phyloP scores from a whole-genome alignment of 352 stramenopile genomes.

The Phytophthora meadii region DNA sequence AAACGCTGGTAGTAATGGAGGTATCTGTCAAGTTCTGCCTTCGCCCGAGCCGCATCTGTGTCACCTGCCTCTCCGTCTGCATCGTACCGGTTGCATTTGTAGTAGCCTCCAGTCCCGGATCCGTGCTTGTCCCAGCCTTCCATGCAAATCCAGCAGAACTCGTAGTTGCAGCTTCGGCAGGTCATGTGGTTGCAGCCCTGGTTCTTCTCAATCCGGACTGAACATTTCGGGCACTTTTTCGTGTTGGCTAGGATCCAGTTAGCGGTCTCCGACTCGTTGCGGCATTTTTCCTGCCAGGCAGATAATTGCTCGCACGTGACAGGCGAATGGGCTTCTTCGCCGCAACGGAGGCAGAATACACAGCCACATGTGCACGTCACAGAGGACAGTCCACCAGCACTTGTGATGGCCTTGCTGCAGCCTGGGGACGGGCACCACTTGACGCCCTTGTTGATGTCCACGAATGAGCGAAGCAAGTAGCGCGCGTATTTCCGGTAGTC shows the following conservation, averaged over 20 bases:
- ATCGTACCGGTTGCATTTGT: constrained; percentile 99
- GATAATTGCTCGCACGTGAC: constrained; percentile 93
- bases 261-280: constrained; percentile 98
- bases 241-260: constrained; percentile 99
- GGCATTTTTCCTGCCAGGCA: constrained; percentile 97
- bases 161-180: constrained; percentile 91
- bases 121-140: constrained; percentile 96
- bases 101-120: constrained; percentile 97
- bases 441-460: constrained; percentile 98
- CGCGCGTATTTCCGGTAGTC: constrained; percentile 91
- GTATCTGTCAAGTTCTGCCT: constrained; percentile 98
- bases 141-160: constrained; percentile 99
- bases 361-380: constrained; percentile 88
- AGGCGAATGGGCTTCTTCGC: constrained; percentile 97
- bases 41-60: constrained; percentile 92
- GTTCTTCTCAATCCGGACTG: constrained; percentile 99
- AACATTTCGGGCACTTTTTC: constrained; percentile 99
- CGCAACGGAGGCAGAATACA: constrained; percentile 94
- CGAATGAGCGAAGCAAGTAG: constrained; percentile 96
- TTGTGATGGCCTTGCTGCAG: constrained; percentile 96
- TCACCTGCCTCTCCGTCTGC: constrained; percentile 54
- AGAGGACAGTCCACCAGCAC: constrained; percentile 76
- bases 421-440: constrained; percentile 97
- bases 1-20: constrained; percentile 99
- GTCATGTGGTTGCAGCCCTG: constrained; percentile 99